Conservation (phyloP, 345 rosid genomes). For the Moricandia arvensis region DNA sequence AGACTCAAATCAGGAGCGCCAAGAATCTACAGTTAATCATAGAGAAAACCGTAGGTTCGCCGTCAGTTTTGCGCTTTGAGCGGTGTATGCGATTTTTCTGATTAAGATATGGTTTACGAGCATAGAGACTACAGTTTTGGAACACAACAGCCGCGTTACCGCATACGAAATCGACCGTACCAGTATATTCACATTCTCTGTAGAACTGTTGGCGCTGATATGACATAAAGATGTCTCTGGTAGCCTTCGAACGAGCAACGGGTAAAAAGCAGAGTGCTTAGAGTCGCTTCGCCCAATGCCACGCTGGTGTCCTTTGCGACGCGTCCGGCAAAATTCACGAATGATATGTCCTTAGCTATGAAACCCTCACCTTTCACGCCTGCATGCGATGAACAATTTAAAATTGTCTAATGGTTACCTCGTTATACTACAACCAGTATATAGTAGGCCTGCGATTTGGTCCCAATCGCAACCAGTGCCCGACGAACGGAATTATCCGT, state of each 20-base stretch:
- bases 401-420: not conserved
- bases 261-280: conserved; percentile 41
- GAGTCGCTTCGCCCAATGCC: conserved; percentile 65
- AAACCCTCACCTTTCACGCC: conserved; percentile 65
- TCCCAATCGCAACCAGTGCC: no score
- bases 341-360: conserved; percentile 71
- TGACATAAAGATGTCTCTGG: conserved; percentile 60
- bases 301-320: conserved; percentile 85
- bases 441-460: no score
- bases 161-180: conserved; percentile 70
- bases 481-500: no score
- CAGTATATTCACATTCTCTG: conserved; percentile 73
- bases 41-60: conserved; percentile 65
- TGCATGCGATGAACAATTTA: no score
- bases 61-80: conserved; percentile 56
- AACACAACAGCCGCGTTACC: conserved; percentile 75
- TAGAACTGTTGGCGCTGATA: conserved; percentile 69
- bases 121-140: conserved; percentile 67
- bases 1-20: conserved; percentile 56
- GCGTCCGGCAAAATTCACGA: conserved; percentile 83
- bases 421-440: not conserved
- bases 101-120: conserved; percentile 57
- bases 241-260: conserved; percentile 57
- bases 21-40: conserved; percentile 58
- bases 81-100: conserved; percentile 65